A percentile compares a stretch with the other conserved stretches of the same genome.
Conservation (phyloP, 805 yeast species). For the Zygotorulaspora florentina region DNA sequence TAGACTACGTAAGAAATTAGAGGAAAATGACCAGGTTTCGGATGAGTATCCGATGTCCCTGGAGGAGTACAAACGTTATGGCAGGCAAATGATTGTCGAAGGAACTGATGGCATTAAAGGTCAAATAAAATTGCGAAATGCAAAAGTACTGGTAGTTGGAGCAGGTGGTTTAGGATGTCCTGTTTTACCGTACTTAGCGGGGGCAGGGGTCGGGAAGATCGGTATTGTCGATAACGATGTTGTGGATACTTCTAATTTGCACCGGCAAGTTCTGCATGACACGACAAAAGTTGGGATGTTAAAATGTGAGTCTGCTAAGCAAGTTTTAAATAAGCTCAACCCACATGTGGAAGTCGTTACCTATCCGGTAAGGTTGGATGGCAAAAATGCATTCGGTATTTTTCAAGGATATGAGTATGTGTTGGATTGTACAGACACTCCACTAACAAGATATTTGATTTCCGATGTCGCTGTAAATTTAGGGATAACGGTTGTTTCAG, state of each 20-base stretch:
- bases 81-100: slow-evolving; percentile 93
- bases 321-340: slow-evolving; percentile 51
- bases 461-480: slow-evolving; percentile 75
- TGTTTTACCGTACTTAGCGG: slow-evolving; percentile 75
- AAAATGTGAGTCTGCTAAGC: slow-evolving; percentile 78
- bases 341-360: slow-evolving; percentile 59
- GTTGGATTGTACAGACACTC: slow-evolving; percentile 93
- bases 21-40: background rate
- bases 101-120: slow-evolving; percentile 52
- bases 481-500: slow-evolving; percentile 76
- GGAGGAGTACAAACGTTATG: slow-evolving; percentile 79
- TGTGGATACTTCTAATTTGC: slow-evolving; percentile 82
- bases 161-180: slow-evolving; percentile 98
- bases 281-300: slow-evolving; percentile 59
- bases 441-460: slow-evolving; percentile 77
- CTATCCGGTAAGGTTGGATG: slow-evolving; percentile 47
- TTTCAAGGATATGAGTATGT: slow-evolving; percentile 67
- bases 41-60: slow-evolving; percentile 33
- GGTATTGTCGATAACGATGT: slow-evolving; percentile 86
- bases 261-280: slow-evolving; percentile 81
- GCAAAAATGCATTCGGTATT: slow-evolving; percentile 58
- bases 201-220: slow-evolving; percentile 80
- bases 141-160: slow-evolving; percentile 76
- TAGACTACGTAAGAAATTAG: slow-evolving; percentile 17
- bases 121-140: slow-evolving; percentile 54